Percentiles rank a stretch among this genome's conserved stretches.
Evolutionary conservation across 75 land plant genomes (phyloP).

Genomic region (Azolla pinnata): DNA sequence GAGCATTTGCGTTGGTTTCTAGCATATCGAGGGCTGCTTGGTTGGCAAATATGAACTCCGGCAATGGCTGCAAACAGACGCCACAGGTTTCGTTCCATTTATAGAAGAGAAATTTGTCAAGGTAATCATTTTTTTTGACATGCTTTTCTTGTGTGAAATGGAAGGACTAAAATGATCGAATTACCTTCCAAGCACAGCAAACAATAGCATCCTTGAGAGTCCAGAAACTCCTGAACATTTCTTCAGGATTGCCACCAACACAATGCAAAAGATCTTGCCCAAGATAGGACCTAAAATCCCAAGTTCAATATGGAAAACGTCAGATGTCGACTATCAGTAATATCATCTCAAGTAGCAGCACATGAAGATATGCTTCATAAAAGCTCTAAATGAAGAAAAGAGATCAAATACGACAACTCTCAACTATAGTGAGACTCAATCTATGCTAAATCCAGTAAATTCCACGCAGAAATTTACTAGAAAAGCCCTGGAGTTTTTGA

Average conservation of each 20-base stretch:
- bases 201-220: not conserved
- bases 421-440: not conserved
- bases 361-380: not conserved
- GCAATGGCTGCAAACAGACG: slow-evolving; percentile 16
- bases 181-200: slow-evolving; percentile 4
- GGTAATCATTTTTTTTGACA: no score
- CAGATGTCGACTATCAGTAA: no score
- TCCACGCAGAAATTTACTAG: not conserved
- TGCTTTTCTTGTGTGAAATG: no score
- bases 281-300: slow-evolving; percentile 32
- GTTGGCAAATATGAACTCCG: slow-evolving; percentile 34
- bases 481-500: not conserved
- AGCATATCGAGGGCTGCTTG: slow-evolving; percentile 29
- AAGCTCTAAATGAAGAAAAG: not conserved
- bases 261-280: slow-evolving; percentile 35
- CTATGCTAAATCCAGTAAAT: not conserved
- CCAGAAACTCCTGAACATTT: not conserved
- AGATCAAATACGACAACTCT: not conserved
- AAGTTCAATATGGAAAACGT: not conserved
- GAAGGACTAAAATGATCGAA: not conserved
- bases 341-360: not conserved
- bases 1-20: slow-evolving; percentile 16
- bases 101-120: no score
- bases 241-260: not conserved
- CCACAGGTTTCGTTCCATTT: no score